Evolutionary conservation across 768 basidiomycete genomes (phyloP).

Genomic region (Leccinum subgranulosum): DNA sequence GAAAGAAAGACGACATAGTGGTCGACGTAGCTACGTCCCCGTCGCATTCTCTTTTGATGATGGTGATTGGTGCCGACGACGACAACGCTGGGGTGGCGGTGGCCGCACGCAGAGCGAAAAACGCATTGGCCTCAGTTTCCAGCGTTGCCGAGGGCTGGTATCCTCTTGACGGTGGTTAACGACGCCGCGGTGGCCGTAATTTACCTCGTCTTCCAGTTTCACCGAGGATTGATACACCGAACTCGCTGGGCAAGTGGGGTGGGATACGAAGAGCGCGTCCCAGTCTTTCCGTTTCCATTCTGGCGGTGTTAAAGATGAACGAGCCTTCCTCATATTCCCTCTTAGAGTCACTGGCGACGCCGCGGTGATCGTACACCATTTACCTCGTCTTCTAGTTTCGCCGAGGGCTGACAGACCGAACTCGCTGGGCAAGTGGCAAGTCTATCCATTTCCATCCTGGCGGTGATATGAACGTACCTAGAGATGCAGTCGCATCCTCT

Average conservation of each 20-base stretch:
- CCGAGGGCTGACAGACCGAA: background rate
- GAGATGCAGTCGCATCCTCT: too few relatives aligned
- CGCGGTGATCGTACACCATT: background rate
- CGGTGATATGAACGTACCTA: too few relatives aligned
- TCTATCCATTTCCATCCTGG: too few relatives aligned
- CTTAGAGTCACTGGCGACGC: background rate
- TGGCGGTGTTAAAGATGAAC: too few relatives aligned
- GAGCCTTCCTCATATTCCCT: background rate
- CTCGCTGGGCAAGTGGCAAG: background rate
- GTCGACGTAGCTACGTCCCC: background rate
- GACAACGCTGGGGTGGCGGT: background rate
- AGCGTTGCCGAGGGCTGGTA: background rate
- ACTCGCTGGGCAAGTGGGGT: background rate
- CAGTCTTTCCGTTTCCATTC: background rate
- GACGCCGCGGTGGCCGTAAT: background rate
- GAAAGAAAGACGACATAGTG: background rate
- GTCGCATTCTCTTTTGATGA: slow-evolving; percentile 14
- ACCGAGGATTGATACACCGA: background rate
- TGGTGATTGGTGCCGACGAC: too few relatives aligned
- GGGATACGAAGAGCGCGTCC: background rate
- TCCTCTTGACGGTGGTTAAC: background rate
- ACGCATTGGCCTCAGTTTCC: background rate
- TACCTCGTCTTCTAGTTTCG: slow-evolving; percentile 4
- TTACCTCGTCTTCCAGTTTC: slow-evolving; percentile 3
- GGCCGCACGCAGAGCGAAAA: background rate